A percentile compares a stretch with the other conserved stretches of the same genome.
Evolutionary conservation across 208 protist genomes (phyloP).

Genomic region (Trypanosoma avium): DNA sequence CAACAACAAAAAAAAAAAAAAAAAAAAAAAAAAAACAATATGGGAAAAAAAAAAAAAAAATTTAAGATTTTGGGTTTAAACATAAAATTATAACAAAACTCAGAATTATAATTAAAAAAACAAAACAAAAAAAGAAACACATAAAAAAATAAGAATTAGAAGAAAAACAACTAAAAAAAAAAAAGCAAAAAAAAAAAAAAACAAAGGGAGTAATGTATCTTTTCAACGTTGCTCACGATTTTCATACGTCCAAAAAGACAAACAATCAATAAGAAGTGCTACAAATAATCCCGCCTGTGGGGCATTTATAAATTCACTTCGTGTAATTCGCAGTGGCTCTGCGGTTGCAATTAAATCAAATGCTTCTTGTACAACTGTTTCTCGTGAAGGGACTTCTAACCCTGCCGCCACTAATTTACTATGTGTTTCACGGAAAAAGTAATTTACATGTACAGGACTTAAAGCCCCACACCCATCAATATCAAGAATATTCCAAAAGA

Average conservation of each 20-base stretch:
- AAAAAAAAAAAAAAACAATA: background rate
- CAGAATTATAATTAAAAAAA: background rate
- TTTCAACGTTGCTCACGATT: constrained; percentile 63
- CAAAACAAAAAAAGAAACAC: background rate
- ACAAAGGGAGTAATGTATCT: background rate
- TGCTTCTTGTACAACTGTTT: constrained; percentile 86
- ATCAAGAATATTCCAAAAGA: constrained; percentile 92
- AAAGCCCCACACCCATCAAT: constrained; percentile 65
- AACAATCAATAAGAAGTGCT: constrained; percentile 84
- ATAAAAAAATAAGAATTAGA: background rate
- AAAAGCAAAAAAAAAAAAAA: background rate
- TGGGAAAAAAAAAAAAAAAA: background rate
- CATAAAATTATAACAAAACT: background rate
- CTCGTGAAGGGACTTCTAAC: constrained; percentile 59
- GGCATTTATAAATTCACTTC: constrained; percentile 80
- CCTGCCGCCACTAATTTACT: constrained; percentile 69
- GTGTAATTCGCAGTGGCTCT: constrained; percentile 79
- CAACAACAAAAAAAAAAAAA: background rate
- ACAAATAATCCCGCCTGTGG: constrained; percentile 85
- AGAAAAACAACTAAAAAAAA: constrained; percentile 5
- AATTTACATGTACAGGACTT: constrained; percentile 74
- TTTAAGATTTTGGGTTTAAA: background rate
- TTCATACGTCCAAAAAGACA: constrained; percentile 91
- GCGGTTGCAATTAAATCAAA: constrained; percentile 89
- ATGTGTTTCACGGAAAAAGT: constrained; percentile 89